phyloP scores from a whole-genome alignment of 345 rosid species.

The Leavenworthia alabamica region DNA sequence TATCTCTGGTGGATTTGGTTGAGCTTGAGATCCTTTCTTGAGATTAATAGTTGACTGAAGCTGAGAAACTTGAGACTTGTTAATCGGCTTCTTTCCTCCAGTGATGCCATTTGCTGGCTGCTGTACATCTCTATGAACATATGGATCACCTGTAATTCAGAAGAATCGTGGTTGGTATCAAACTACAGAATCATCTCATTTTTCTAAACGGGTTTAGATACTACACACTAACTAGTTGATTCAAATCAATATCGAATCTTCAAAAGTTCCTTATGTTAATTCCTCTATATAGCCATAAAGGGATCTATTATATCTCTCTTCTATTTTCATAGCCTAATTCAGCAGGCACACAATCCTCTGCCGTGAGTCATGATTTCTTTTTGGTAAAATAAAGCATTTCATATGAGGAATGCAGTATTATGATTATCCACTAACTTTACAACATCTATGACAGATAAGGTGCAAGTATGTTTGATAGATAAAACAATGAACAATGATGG shows the following conservation, averaged over 20 bases:
- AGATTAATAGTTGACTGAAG: neutral
- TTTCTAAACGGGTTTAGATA: neutral
- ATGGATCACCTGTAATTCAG: conserved; percentile 18
- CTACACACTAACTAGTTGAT: neutral
- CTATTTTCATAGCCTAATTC: conserved; percentile 4
- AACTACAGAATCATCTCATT: neutral
- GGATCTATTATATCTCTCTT: neutral
- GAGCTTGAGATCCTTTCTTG: conserved; percentile 11
- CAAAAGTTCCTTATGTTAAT: neutral
- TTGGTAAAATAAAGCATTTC: neutral
- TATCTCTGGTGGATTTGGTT: conserved; percentile 28
- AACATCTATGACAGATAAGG: neutral
- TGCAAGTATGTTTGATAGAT: neutral
- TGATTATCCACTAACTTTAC: neutral
- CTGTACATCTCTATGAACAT: conserved; percentile 3
- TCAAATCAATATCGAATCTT: neutral
- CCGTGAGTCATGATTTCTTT: neutral
- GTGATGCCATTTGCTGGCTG: conserved; percentile 7
- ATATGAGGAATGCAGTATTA: neutral
- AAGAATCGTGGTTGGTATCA: neutral
- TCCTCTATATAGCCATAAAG: neutral
- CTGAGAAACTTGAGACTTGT: conserved; percentile 4
- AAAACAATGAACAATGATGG: neutral
- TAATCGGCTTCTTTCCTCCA: neutral
- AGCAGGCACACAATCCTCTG: neutral